phyloP scores from a whole-genome alignment of 208 protist genomes.

The Acanthamoeba castellanii region DNA sequence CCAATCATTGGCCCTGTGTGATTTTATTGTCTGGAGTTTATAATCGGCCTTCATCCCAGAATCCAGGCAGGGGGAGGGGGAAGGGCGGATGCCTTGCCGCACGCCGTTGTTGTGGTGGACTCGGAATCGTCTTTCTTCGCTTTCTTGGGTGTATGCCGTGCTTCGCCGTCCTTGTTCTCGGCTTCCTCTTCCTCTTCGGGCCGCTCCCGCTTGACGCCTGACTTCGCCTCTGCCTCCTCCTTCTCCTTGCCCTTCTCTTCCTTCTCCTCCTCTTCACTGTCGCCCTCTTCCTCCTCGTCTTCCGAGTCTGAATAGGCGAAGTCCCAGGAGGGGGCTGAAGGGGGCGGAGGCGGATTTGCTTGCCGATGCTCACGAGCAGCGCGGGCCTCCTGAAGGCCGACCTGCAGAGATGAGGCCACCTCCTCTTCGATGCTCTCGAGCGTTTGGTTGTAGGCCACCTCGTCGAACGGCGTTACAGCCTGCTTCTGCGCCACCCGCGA shows the following conservation, averaged over 20 bases:
- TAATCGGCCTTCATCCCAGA: not conserved
- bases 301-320: not conserved
- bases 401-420: slow-evolving; percentile 33
- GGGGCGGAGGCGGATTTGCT: not conserved
- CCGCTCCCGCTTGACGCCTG: not conserved
- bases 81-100: not conserved
- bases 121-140: not conserved
- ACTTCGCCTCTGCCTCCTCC: not conserved
- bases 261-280: not conserved
- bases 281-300: not conserved
- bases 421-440: slow-evolving; percentile 51
- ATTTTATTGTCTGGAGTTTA: not conserved
- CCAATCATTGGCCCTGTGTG: not conserved
- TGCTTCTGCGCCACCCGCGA: slow-evolving; percentile 6
- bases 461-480: not conserved
- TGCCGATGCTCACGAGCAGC: not conserved
- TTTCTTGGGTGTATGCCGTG: not conserved
- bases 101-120: not conserved
- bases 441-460: slow-evolving; percentile 3
- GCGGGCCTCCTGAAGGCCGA: slow-evolving; percentile 14
- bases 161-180: not conserved
- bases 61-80: slow-evolving; percentile 22
- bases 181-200: not conserved
- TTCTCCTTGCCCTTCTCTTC: slow-evolving; percentile 45
- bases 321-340: not conserved